These are phyloP conservation scores for Solanum aculeatissimum DNA, from an alignment of 305 asterid species.

Conservation along the genomic window DNA sequence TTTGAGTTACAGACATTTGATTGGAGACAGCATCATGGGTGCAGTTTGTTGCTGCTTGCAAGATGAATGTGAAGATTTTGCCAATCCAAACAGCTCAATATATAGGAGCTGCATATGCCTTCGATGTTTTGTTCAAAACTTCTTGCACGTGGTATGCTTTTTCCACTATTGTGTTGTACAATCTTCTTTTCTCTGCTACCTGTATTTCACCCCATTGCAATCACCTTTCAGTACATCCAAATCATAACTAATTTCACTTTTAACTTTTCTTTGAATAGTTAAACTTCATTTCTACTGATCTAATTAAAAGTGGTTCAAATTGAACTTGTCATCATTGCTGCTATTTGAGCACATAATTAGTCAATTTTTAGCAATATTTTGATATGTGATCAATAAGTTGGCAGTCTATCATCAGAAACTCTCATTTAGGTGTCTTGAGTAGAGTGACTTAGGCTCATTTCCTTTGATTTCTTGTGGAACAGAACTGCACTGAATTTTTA, in stretches of 20 bases:
- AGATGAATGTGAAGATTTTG: slow-evolving; percentile 62
- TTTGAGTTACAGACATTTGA: slow-evolving; percentile 8
- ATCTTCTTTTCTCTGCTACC: not conserved
- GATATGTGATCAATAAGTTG: not conserved
- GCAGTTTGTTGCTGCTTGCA: slow-evolving; percentile 79
- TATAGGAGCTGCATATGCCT: slow-evolving; percentile 59
- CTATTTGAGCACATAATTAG: not conserved
- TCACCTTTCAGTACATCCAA: not conserved
- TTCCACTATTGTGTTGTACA: not conserved
- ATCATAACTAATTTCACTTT: not conserved
- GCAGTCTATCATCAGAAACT: not conserved
- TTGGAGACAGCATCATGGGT: slow-evolving; percentile 47
- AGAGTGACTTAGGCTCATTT: not conserved
- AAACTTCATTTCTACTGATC: not conserved
- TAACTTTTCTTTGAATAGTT: not conserved
- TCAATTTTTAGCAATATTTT: not conserved
- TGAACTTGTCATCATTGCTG: not conserved
- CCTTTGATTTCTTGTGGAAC: not conserved
- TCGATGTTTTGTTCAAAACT: slow-evolving; percentile 52
- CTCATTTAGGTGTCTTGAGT: not conserved
- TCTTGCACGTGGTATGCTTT: slow-evolving; percentile 47
- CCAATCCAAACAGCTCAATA: slow-evolving; percentile 52
- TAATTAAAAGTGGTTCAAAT: not conserved
- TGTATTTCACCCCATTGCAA: not conserved
- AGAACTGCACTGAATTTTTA: not conserved